phyloP scores from a whole-genome alignment of 371 early-diverging fungal species.

The Mucor irregularis region DNA sequence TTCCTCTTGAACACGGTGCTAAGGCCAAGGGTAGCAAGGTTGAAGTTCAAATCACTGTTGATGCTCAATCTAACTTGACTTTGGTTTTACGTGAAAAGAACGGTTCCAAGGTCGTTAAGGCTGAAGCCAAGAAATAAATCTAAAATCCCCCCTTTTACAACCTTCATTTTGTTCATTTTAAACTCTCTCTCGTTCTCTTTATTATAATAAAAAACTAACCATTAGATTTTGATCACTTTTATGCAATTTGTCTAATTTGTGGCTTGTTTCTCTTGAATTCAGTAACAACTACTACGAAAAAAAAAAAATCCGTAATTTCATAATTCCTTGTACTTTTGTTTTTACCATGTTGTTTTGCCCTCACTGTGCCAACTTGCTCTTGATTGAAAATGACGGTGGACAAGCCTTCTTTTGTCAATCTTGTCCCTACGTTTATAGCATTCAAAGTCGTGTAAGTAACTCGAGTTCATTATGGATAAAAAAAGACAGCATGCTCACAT shows the following conservation, averaged over 20 bases:
- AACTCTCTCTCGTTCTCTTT: not conserved
- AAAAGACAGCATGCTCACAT: not conserved
- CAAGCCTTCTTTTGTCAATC: constrained; percentile 86
- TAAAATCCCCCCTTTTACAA: not conserved
- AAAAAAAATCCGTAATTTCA: not conserved
- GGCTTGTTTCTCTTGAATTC: not conserved
- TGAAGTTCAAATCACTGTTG: constrained; percentile 61
- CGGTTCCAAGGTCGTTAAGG: constrained; percentile 55
- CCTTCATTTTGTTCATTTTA: not conserved
- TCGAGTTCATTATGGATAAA: not conserved
- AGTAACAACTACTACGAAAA: not conserved
- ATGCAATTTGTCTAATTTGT: too few species aligned
- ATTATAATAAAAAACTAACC: not conserved
- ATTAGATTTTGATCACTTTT: too few species aligned
- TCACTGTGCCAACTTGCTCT: constrained; percentile 80
- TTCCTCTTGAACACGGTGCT: constrained; percentile 53
- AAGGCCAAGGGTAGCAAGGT: constrained; percentile 57
- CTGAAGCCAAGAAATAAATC: constrained; percentile 39
- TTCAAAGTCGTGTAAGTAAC: constrained; percentile 52
- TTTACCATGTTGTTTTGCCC: constrained; percentile 85
- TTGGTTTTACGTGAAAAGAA: constrained; percentile 64
- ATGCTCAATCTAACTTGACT: constrained; percentile 50
- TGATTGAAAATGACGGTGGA: constrained; percentile 68
- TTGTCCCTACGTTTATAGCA: constrained; percentile 84
- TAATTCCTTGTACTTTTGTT: too few species aligned